Base-by-base conservation (phyloP, 495 filamentous ascomycete genomes). In the Neurospora sp. region DNA sequence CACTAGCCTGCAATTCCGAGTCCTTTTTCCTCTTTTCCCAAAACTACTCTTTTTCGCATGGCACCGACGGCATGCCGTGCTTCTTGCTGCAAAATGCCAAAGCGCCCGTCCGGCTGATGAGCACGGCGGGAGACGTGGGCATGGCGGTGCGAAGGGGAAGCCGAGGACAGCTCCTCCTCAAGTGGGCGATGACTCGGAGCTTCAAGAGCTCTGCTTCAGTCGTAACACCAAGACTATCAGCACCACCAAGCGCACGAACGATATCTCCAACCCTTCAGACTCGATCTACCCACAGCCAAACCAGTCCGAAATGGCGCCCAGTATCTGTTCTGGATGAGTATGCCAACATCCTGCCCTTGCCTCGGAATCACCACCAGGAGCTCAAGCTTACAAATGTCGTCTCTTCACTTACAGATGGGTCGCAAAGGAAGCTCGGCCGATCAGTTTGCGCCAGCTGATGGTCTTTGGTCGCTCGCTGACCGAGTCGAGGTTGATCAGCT, bases 391-490 rank as follows among this genome's bases (percentile, higher is more conserved):
- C 73, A 38, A 38, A 68, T 44, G 70, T 41, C 59, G 66, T 79
- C 70, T 74, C 66, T 73, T 42, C 70, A 40, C 66, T 44, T 76
- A 22, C 76, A 97, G 93, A 85, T 98, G 92, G 92, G 94, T 96
- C 48, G 89, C 91, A 73, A 90, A 91, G 70, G 90, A 94, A 78
- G 92, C 94, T 10, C 87, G 92, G 38, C 93, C 94, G 1, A 96
- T 98, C 78, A 94, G 91, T 81, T 84, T 98, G 71, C 90, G 94
- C 46, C 94, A 96, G 80, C 87, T 99, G 76, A 98, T 96, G 78
- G 96, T 98, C 76, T 99, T 98, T 79, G 86, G 87, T 0, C 91
- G 96, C 37, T 94, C 94, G 14, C 82, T 99, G 79, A 98, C 94
- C 46, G 96, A 98, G 81, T 85, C 88, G 22, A 91, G 96, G 72